Conservation (phyloP, 257 asterid genomes). For the Nicotiana undulata region DNA sequence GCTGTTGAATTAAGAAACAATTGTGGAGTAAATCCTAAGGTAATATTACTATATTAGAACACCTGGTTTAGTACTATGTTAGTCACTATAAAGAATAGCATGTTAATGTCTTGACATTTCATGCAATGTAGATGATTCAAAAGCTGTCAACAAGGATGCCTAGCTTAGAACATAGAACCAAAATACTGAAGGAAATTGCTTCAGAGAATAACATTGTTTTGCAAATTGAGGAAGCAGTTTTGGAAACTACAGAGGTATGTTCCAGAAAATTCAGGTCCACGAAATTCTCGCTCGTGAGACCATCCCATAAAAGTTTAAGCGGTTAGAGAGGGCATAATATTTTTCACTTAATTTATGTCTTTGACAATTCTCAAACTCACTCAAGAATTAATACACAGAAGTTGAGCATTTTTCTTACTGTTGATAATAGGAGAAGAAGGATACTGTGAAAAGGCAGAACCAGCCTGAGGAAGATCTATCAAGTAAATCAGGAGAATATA, state of each 20-base stretch:
- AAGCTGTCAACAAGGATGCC: constrained; percentile 73
- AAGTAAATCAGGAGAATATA: constrained; percentile 6
- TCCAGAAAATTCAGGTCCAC: neutral
- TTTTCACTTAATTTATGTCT: too few species aligned
- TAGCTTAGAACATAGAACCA: constrained; percentile 49
- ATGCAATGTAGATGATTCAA: constrained; percentile 47
- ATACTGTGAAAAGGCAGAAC: neutral
- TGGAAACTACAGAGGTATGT: constrained; percentile 30
- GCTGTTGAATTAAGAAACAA: constrained; percentile 77
- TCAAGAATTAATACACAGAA: neutral
- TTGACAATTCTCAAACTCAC: neutral
- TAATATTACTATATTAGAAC: neutral
- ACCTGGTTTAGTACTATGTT: neutral
- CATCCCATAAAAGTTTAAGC: too few species aligned
- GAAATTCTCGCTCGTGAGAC: neutral
- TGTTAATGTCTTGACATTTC: neutral
- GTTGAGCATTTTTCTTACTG: neutral
- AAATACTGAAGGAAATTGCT: constrained; percentile 63
- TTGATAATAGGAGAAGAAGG: constrained; percentile 23
- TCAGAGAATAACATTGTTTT: constrained; percentile 53
- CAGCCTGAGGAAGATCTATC: constrained; percentile 7
- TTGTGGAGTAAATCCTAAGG: constrained; percentile 85
- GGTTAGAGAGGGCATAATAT: too few species aligned
- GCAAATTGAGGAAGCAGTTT: constrained; percentile 25
- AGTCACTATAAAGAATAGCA: neutral